Evolutionary conservation across 257 asterid genomes (phyloP), one percentile per base, ranked within the genome.

Genomic region (Leonotis leonurus): DNA sequence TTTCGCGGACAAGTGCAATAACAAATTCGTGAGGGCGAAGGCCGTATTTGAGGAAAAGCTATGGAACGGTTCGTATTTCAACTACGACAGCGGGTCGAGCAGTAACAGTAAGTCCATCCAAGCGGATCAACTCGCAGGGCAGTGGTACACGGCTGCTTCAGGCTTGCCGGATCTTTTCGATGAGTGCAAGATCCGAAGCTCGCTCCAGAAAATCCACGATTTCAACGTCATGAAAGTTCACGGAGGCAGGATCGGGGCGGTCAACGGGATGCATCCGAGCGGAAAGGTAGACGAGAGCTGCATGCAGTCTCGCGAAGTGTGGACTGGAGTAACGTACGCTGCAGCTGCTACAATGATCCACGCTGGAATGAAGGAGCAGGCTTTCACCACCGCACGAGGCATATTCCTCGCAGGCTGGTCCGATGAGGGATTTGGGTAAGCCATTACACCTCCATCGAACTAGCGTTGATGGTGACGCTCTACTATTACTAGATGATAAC

Each of bases 381-480:
- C 83, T n/a, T 93, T 93, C 59, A 50, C 82, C 32, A 78, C 99
- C 0, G 99, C 99, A 0, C 86, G 89, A 73, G 99, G 99, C 17
- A 85, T 93, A 70, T 93, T 93, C 80, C 77, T 60, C 7, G 89
- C 99, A 0, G 97, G 99, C 70, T 93, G 99, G 99, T 93, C 99
- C 0, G 99, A 93, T 45, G 99, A 87, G 75, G 99, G 99, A 36
- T 83, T 49, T 7, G 99, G 99, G 97, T 93, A 78, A 62, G 88
- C 73, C 56, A 10, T 3, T 10, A 33, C 9, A 6, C 9, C 39
- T 8, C n/a, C n/a, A n/a, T n/a, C n/a, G n/a, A n/a, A n/a, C n/a
- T n/a, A n/a, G n/a, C n/a, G n/a, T 12, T 12, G 20, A 13, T n/a
- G 46, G 20, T 8, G 17, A 1, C 45, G 13, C 5, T 39, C n/a